Evolutionary conservation across 495 filamentous ascomycete species (phyloP).

Genomic region (Cairneyella variabilis): DNA sequence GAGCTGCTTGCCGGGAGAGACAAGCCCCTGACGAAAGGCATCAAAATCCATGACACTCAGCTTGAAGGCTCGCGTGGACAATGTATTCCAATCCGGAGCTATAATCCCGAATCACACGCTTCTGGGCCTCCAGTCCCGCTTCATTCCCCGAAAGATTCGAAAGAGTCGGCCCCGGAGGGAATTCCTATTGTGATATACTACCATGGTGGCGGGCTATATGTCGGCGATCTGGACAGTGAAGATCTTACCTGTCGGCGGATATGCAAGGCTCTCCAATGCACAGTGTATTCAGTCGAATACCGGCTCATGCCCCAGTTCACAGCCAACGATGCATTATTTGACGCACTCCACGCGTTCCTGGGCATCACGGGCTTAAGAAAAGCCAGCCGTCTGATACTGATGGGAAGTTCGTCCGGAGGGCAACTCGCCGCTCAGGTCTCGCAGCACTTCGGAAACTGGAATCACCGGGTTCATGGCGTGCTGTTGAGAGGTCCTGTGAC

Average conservation of each 20-base stretch:
- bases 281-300: constrained; percentile 29
- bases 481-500: constrained; percentile 32
- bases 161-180: not conserved
- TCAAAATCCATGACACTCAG: constrained; percentile 4
- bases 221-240: constrained; percentile 31
- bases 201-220: constrained; percentile 31
- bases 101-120: constrained; percentile 2
- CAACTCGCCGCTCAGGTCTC: constrained; percentile 31
- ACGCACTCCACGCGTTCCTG: constrained; percentile 24
- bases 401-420: constrained; percentile 31
- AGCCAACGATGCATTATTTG: constrained; percentile 25
- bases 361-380: not conserved
- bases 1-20: constrained; percentile 14
- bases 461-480: constrained; percentile 17
- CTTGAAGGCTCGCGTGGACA: not conserved
- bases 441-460: constrained; percentile 4
- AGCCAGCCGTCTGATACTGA: constrained; percentile 16
- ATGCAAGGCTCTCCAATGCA: constrained; percentile 12
- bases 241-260: constrained; percentile 32
- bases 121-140: not conserved
- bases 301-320: constrained; percentile 25
- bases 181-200: constrained; percentile 28
- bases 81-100: constrained; percentile 14
- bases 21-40: constrained; percentile 2
- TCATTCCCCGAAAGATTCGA: not conserved